phyloP scores from a whole-genome alignment of 2,329 filamentous ascomycete genomes.

The Ascochyta koolunga region DNA sequence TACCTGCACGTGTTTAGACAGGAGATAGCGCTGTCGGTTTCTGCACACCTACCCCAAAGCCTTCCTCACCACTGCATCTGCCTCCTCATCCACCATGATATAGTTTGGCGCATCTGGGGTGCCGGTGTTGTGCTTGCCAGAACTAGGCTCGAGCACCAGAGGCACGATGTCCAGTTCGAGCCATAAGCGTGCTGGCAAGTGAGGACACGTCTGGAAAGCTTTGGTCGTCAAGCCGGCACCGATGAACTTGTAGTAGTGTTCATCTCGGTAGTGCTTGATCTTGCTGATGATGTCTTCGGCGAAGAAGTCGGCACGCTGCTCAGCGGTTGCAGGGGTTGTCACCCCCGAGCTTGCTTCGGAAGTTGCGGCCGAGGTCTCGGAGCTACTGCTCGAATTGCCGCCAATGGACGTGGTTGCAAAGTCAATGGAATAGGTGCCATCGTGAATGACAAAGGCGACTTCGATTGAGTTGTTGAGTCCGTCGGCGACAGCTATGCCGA shows the following conservation, averaged over 20 bases:
- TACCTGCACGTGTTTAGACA: conserved; percentile 34
- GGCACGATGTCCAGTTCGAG: conserved; percentile 77
- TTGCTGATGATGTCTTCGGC: conserved; percentile 65
- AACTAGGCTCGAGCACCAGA: conserved; percentile 59
- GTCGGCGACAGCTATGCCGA: conserved; percentile 66
- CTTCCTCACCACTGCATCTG: conserved; percentile 80
- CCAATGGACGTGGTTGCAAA: conserved; percentile 59
- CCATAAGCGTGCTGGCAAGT: conserved; percentile 75
- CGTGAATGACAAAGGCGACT: conserved; percentile 67
- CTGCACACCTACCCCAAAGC: conserved; percentile 68
- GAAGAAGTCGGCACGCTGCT: conserved; percentile 42
- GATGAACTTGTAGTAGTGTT: conserved; percentile 75
- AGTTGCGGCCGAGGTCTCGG: conserved; percentile 7
- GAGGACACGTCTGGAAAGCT: conserved; percentile 66
- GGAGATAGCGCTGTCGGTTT: not conserved
- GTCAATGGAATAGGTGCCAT: conserved; percentile 76
- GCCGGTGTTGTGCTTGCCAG: conserved; percentile 8
- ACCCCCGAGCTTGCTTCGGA: conserved; percentile 16
- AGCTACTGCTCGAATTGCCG: not conserved
- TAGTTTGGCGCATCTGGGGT: conserved; percentile 51
- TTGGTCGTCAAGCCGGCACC: conserved; percentile 72
- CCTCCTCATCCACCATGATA: conserved; percentile 77
- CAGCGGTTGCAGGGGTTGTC: conserved; percentile 20
- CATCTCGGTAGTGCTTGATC: conserved; percentile 65
- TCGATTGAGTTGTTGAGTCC: conserved; percentile 60